Base-by-base conservation (phyloP, 805 yeast species). In the Sugiyamaella boreocaroliniensis region DNA sequence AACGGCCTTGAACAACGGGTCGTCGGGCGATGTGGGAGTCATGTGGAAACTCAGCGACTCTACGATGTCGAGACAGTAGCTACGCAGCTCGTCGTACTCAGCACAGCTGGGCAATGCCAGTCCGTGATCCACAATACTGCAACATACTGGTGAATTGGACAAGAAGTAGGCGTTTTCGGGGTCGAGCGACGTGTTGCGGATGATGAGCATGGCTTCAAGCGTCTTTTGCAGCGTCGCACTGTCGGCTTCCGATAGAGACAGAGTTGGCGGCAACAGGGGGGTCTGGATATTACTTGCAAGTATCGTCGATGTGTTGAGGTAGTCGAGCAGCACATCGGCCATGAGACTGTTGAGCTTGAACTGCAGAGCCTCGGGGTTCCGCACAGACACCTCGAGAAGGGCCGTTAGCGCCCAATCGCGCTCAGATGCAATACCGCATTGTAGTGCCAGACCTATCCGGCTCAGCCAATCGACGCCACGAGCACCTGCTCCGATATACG, bases 111-210 rank as follows among this genome's bases (percentile, higher is more conserved):
- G 72, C 57, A 62, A 65, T 50, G 43, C 56, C 47, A 63, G 63
- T 55, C 59, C 72, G 54, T 53, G 64, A 48, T 50, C 71, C 54
- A 86, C 71, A 11, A 77, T 75, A 45, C 69, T 70, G 54, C 78
- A 77, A 44, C 86, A 74, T 16, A 68, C 63, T 18, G 70, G 68
- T 52, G 76, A 71, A 60, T 77, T 73, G 1, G 92, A 85, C 56
- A 93, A 70, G 63, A 83, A 75, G 64, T 86, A 89, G 43, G 95
- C 93, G 62, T 88, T 86, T 45, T 78, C 85, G 11, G 86, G 77
- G 65, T 89, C 96, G 64, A 92, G 95, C 2, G 87, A 79, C 45
- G 87, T 70, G 67, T 93, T 93, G 63, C 98, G 76, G 52, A 93
- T 71, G 16, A 86, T 79, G 43, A 93, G 72, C 60, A 83, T 75